Percentiles rank a stretch among this genome's conserved stretches.
phyloP scores from a whole-genome alignment of 495 filamentous ascomycete species.

The Pseudomonodictys pantanalensis region DNA sequence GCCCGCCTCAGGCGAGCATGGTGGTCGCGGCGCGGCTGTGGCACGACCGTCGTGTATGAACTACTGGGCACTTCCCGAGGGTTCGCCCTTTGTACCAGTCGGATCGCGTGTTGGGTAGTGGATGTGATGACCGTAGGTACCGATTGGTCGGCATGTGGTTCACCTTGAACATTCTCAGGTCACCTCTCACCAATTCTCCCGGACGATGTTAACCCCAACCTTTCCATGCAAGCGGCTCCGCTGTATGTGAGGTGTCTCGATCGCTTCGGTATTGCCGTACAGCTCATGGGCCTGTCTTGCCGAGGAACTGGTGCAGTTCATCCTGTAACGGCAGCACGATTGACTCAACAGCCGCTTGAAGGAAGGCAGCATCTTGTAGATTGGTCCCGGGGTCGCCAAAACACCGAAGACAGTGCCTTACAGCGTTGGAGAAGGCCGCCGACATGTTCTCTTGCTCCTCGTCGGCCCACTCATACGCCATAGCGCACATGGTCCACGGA shows the following conservation, averaged over 20 bases:
- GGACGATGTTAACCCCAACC: not conserved
- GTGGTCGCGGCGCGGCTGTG: not conserved
- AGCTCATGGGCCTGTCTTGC: conserved; percentile 16
- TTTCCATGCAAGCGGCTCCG: not conserved
- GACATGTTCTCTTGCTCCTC: conserved; percentile 31
- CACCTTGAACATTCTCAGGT: too few relatives aligned
- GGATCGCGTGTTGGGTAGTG: too few relatives aligned
- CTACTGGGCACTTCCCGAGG: not conserved
- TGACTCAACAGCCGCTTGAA: conserved; percentile 31
- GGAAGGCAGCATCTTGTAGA: conserved; percentile 28
- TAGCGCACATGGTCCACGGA: conserved; percentile 29
- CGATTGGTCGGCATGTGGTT: too few relatives aligned
- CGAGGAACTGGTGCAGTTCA: conserved; percentile 30
- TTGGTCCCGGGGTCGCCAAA: conserved; percentile 29
- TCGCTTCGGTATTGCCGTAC: not conserved
- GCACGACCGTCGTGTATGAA: not conserved
- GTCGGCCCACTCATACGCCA: conserved; percentile 34
- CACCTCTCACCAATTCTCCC: too few relatives aligned
- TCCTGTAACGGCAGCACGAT: conserved; percentile 33
- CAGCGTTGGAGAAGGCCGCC: conserved; percentile 27
- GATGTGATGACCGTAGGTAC: too few relatives aligned
- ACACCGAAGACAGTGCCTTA: conserved; percentile 31
- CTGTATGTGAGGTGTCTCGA: not conserved
- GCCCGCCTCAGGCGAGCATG: not conserved
- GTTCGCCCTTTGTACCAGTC: too few relatives aligned